Conservation (phyloP, 2,329 filamentous ascomycete genomes). For the Didymella sp. region DNA sequence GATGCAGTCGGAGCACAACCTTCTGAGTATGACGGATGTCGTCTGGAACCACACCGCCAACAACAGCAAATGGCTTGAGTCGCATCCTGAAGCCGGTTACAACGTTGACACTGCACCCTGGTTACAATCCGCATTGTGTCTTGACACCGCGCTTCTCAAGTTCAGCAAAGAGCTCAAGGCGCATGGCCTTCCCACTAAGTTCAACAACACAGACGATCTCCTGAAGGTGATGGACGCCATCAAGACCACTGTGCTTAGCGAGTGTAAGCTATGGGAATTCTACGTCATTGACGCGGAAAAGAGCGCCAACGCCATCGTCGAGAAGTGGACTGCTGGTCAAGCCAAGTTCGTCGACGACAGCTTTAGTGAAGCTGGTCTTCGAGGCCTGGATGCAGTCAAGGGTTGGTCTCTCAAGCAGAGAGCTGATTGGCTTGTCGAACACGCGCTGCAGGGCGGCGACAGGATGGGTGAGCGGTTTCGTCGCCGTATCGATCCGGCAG, state of each 20-base stretch:
- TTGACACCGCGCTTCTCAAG: conserved; percentile 76
- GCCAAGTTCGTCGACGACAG: conserved; percentile 62
- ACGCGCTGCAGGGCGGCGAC: conserved; percentile 74
- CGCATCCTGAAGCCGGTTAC: conserved; percentile 95
- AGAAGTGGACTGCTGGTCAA: conserved; percentile 72
- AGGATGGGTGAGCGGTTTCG: conserved; percentile 81
- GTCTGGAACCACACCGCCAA: conserved; percentile 98
- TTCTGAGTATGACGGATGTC: conserved; percentile 91
- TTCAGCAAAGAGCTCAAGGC: conserved; percentile 68
- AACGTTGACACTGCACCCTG: conserved; percentile 88
- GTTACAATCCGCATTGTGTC: conserved; percentile 70
- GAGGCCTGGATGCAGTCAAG: conserved; percentile 61
- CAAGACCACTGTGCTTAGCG: conserved; percentile 78
- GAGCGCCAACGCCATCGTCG: conserved; percentile 71
- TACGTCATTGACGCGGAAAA: conserved; percentile 83
- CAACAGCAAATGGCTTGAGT: conserved; percentile 92
- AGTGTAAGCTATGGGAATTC: conserved; percentile 89
- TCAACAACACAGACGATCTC: conserved; percentile 75
- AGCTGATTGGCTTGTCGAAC: conserved; percentile 69
- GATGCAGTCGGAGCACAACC: conserved; percentile 82
- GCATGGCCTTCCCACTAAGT: conserved; percentile 76
- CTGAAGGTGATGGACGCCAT: conserved; percentile 82
- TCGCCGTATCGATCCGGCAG: conserved; percentile 71
- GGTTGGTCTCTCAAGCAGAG: conserved; percentile 65
- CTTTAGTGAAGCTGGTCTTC: conserved; percentile 56